Percentiles rank a stretch among this genome's conserved stretches.
Conservation (phyloP, 805 yeast species). For the Lachancea meyersii region DNA sequence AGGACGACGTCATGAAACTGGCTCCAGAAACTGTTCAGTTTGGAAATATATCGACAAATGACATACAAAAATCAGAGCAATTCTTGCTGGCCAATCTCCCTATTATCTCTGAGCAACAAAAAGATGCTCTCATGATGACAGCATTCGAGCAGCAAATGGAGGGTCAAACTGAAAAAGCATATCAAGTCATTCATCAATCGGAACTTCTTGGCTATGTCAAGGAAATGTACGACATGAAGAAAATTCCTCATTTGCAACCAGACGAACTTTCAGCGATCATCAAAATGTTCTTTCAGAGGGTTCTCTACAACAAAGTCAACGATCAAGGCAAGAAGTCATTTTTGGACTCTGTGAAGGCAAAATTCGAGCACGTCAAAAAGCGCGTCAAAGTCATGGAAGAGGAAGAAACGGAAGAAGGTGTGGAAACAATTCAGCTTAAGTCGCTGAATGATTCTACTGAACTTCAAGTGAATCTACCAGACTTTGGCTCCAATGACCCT, state of each 20-base stretch:
- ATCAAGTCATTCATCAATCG: slow-evolving; percentile 71
- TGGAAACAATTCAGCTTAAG: slow-evolving; percentile 79
- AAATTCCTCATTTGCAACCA: slow-evolving; percentile 28
- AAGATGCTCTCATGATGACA: slow-evolving; percentile 87
- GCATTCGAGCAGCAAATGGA: slow-evolving; percentile 80
- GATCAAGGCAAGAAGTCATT: slow-evolving; percentile 69
- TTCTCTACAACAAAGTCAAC: slow-evolving; percentile 33
- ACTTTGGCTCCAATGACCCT: slow-evolving; percentile 43
- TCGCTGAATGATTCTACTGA: slow-evolving; percentile 80
- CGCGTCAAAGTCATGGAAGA: slow-evolving; percentile 71
- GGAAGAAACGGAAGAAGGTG: slow-evolving; percentile 44
- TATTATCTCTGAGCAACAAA: slow-evolving; percentile 75
- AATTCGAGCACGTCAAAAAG: slow-evolving; percentile 64
- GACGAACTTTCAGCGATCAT: slow-evolving; percentile 41
- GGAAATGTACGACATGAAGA: slow-evolving; percentile 36
- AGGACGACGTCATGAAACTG: slow-evolving; percentile 45
- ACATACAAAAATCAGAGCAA: slow-evolving; percentile 47
- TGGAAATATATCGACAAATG: slow-evolving; percentile 47
- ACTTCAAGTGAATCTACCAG: slow-evolving; percentile 65
- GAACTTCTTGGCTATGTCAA: slow-evolving; percentile 67
- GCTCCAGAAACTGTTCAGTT: slow-evolving; percentile 62
- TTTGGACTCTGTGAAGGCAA: slow-evolving; percentile 63
- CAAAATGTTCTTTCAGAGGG: slow-evolving; percentile 59
- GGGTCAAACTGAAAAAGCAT: slow-evolving; percentile 48
- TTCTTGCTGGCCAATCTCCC: slow-evolving; percentile 51